Evolutionary conservation across 345 rosid genomes (phyloP).

Genomic region (Aethionema arabicum): DNA sequence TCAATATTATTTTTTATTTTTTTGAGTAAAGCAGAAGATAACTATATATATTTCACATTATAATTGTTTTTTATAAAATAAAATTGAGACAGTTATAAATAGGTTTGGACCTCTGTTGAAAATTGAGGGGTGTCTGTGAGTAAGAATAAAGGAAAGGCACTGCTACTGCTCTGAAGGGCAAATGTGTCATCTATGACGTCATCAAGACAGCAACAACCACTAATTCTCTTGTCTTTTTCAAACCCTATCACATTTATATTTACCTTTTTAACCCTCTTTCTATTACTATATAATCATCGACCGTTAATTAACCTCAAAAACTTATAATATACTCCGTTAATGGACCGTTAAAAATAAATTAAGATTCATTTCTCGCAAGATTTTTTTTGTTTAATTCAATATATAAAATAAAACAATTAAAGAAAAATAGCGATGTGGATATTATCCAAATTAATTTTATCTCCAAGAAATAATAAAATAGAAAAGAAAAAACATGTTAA

Average conservation of each 20-base stretch:
- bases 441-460: too few relatives aligned
- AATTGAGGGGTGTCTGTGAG: slow-evolving; percentile 19
- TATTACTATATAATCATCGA: too few relatives aligned
- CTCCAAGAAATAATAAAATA: too few relatives aligned
- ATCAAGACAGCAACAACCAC: slow-evolving; percentile 51
- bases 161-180: slow-evolving; percentile 39
- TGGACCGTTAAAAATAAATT: too few relatives aligned
- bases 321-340: too few relatives aligned
- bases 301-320: too few relatives aligned
- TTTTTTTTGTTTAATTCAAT: too few relatives aligned
- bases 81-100: background rate
- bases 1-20: background rate
- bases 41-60: background rate
- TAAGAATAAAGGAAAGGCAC: slow-evolving; percentile 17
- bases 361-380: too few relatives aligned
- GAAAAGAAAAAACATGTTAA: background rate
- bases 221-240: slow-evolving; percentile 2
- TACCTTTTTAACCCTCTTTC: too few relatives aligned
- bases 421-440: too few relatives aligned
- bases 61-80: background rate
- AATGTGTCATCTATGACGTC: slow-evolving; percentile 41
- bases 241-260: too few relatives aligned
- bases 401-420: too few relatives aligned
- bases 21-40: background rate
- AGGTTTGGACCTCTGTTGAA: slow-evolving; percentile 28